phyloP scores from a whole-genome alignment of 2,329 filamentous ascomycete species.

The Aspergillus flavus region DNA sequence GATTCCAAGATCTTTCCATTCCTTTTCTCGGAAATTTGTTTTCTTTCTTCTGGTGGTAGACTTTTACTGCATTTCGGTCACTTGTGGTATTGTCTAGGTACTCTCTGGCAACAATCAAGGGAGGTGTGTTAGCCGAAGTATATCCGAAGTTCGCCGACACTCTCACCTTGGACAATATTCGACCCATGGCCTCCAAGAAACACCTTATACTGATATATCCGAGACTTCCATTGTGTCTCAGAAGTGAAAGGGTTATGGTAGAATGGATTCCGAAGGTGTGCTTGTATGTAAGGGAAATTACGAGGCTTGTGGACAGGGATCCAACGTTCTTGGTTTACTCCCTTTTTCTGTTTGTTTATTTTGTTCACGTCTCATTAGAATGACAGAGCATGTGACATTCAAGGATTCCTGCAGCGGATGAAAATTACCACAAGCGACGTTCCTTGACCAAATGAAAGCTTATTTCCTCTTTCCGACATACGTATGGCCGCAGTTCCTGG shows the following conservation, averaged over 20 bases:
- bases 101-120: neutral
- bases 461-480: neutral
- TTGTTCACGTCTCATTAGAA: neutral
- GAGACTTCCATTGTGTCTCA: no score
- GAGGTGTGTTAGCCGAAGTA: neutral
- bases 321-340: neutral
- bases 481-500: neutral
- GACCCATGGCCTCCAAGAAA: neutral
- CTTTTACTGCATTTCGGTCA: neutral
- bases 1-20: no score
- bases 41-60: neutral
- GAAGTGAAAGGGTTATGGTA: no score
- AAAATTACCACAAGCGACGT: neutral
- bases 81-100: neutral
- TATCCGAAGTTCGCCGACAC: neutral
- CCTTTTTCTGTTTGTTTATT: neutral
- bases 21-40: no score
- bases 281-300: no score
- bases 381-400: neutral
- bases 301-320: neutral
- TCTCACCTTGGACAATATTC: neutral
- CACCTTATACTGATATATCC: no score
- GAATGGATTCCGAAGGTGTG: no score
- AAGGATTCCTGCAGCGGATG: neutral
- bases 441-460: neutral